These are phyloP conservation scores for Colletotrichum destructivum DNA, from an alignment of 2,329 filamentous ascomycete genomes.

Conservation along the genomic window DNA sequence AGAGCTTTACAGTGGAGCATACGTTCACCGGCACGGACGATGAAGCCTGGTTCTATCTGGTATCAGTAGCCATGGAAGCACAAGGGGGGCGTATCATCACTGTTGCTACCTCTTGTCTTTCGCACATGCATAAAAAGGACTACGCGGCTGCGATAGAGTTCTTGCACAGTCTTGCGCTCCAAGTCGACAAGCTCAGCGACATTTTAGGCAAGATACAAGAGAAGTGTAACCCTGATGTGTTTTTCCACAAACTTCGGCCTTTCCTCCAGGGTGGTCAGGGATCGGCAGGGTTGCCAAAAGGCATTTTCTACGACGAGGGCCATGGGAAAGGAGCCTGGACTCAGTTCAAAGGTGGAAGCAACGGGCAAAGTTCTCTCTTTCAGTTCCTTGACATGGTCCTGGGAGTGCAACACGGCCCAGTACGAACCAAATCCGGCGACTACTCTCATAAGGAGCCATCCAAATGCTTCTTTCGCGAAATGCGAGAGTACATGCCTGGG, in stretches of 20 bases:
- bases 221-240: not conserved
- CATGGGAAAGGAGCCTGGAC: not conserved
- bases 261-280: not conserved
- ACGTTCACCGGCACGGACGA: constrained; percentile 1
- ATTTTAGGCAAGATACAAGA: not conserved
- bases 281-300: not conserved
- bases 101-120: not conserved
- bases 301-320: not conserved
- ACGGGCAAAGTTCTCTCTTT: constrained; percentile 2
- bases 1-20: not conserved
- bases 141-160: not conserved
- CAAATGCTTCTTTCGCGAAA: not conserved
- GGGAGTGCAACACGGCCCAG: not conserved
- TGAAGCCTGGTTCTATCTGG: not conserved
- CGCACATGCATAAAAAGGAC: not conserved
- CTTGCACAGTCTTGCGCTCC: not conserved
- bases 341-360: not conserved
- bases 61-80: constrained; percentile 1
- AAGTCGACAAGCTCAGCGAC: not conserved
- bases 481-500: not conserved
- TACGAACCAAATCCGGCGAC: not conserved
- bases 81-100: not conserved
- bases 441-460: not conserved
- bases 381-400: not conserved
- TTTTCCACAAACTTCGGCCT: not conserved